These are phyloP conservation scores for Thelephora aurantiotincta DNA, from an alignment of 768 basidiomycete genomes.

Conservation along the genomic window DNA sequence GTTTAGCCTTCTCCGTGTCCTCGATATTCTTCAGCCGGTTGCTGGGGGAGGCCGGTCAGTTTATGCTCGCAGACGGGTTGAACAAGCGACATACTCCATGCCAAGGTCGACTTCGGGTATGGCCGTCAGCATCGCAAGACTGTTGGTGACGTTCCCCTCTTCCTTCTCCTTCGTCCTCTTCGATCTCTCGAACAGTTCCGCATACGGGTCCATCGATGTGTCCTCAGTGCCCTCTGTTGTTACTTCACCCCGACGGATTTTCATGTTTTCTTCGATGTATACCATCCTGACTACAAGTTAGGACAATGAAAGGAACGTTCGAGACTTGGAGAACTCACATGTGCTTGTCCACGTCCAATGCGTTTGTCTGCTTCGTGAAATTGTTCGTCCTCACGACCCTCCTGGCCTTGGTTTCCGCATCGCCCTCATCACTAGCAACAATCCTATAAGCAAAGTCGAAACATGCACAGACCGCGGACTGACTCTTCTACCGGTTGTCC, in stretches of 20 bases:
- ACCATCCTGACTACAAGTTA: slow-evolving; percentile 61
- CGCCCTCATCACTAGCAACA: slow-evolving; percentile 38
- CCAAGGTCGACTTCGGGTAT: slow-evolving; percentile 98
- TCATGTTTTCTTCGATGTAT: slow-evolving; percentile 91
- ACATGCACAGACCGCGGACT: no score
- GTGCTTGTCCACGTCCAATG: slow-evolving; percentile 94
- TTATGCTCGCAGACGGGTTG: not conserved
- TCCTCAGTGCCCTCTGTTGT: slow-evolving; percentile 32
- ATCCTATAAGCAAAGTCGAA: not conserved
- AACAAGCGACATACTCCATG: slow-evolving; percentile 71
- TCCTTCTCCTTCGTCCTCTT: slow-evolving; percentile 32
- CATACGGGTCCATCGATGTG: slow-evolving; percentile 51
- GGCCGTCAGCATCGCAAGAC: slow-evolving; percentile 89
- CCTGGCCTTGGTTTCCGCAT: slow-evolving; percentile 57
- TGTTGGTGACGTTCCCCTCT: slow-evolving; percentile 89
- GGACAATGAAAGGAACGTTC: not conserved
- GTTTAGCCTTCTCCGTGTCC: slow-evolving; percentile 93
- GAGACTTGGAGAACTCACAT: slow-evolving; percentile 43
- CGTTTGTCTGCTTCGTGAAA: slow-evolving; percentile 95
- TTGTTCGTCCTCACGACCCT: slow-evolving; percentile 74
- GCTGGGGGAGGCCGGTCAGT: slow-evolving; percentile 25
- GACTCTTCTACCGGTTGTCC: slow-evolving; percentile 15
- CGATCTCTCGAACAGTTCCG: slow-evolving; percentile 46
- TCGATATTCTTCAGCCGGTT: slow-evolving; percentile 89
- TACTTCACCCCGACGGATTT: slow-evolving; percentile 44